Base-by-base conservation (phyloP, 228 moss, liverwort and hornwort species). In the Sphagnum fallax region DNA sequence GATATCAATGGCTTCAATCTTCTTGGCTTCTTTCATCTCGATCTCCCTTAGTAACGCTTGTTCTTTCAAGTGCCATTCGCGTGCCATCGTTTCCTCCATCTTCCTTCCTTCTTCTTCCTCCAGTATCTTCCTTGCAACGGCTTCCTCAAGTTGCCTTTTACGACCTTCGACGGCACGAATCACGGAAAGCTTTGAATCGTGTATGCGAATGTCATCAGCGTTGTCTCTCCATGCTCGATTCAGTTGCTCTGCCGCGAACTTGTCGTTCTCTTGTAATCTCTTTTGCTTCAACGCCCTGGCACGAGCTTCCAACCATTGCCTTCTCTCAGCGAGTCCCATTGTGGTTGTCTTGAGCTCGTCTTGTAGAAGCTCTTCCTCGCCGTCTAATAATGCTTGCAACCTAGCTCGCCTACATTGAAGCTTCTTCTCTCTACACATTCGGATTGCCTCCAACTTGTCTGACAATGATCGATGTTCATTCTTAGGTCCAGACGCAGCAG, bases 341-440 rank as follows among this genome's bases (percentile, higher is more conserved):
- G 90, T 77, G 64, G 91, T 83, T 5, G 98, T 98, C 83, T 90
- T 91, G 4, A 98, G 69, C 77, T 98, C 98, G 57, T 94, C 94
- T 53, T 82, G 72, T 16, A 93, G 65, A 5, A 89, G 76, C 52
- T 90, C 79, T 66, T 98, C 98, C 51, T 98, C 98, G 10, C 81
- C 82, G 52, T 90, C 89, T 14, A 98, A 58, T 50, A 94, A 67
- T 47, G 78, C 70, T 18, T 75, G 59, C n/a, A 98, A 74, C 69
- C 83, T 85, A 10, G 14, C 76, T 65, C 84, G 81, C 69, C 94
- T 87, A 10, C 72, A 57, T 5, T 75, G 80, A 62, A 85, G 75
- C 64, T 85, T 94, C 63, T 75, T 78, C 69, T 89, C 93, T 65
- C 83, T 83, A 51, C 82, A 79, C 7, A 71, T 66, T 62, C 83